Evolutionary conservation across 495 filamentous ascomycete species (phyloP).

Genomic region (Aspergillus diversus): DNA sequence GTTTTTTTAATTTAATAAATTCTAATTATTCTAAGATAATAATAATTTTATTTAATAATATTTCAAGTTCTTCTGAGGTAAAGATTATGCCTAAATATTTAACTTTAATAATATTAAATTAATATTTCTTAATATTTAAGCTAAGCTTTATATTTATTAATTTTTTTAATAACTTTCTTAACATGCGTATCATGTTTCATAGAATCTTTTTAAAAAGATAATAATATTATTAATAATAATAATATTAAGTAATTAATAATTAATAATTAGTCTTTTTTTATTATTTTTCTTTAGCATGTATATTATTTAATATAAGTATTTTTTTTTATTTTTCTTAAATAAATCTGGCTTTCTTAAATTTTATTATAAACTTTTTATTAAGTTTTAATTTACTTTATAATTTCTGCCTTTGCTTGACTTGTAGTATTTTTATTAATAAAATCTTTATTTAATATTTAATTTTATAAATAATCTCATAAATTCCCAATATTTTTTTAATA

Average conservation of each 20-base stretch:
- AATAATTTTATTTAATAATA: constrained; percentile 1
- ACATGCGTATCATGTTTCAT: too few species aligned
- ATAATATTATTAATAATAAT: background rate
- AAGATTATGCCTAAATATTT: background rate
- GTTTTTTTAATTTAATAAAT: too few species aligned
- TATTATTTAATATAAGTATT: background rate
- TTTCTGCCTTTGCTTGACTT: background rate
- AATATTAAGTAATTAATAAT: constrained; percentile 1
- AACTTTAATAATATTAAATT: background rate
- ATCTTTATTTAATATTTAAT: background rate
- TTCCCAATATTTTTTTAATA: background rate
- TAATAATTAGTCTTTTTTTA: background rate
- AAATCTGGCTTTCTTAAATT: background rate
- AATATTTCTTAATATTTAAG: too few species aligned
- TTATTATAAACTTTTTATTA: background rate
- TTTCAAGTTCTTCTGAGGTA: background rate
- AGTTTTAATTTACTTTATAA: background rate
- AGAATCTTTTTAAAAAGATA: too few species aligned
- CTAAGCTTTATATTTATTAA: too few species aligned
- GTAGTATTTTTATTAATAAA: background rate
- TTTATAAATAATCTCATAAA: background rate
- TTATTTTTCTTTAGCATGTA: background rate
- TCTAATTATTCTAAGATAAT: background rate
- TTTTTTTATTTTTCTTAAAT: background rate
- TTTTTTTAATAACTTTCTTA: too few species aligned